Evolutionary conservation across 208 protist genomes (phyloP).

Genomic region (Entamoeba invadens): DNA sequence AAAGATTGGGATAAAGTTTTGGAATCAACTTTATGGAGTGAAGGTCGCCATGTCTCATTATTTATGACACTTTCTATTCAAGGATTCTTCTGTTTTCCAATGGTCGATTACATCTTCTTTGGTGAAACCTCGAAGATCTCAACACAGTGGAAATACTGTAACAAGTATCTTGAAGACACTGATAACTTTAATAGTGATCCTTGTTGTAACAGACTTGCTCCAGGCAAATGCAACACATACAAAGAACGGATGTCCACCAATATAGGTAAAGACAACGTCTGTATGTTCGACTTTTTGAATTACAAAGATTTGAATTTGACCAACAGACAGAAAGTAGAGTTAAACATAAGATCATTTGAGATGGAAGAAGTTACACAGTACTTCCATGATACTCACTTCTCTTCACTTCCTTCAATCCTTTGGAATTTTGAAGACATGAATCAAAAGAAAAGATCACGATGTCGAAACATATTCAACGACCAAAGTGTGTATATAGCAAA

Average conservation of each 20-base stretch:
- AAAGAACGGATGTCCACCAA: background rate
- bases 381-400: background rate
- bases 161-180: background rate
- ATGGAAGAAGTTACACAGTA: background rate
- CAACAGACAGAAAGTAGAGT: background rate
- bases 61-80: background rate
- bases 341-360: background rate
- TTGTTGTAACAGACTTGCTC: background rate
- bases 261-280: background rate
- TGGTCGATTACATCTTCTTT: background rate
- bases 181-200: background rate
- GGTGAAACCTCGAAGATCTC: background rate
- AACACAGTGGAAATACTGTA: background rate
- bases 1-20: background rate
- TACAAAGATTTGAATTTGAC: background rate
- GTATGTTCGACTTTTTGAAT: background rate
- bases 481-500: background rate
- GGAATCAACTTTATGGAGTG: background rate
- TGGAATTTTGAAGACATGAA: background rate
- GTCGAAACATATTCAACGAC: background rate
- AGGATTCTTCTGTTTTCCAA: background rate
- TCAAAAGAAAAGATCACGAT: background rate
- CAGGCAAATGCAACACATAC: background rate
- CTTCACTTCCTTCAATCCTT: background rate
- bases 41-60: background rate